Conservation (phyloP, 176 grass and related monocot species). For the Ensete ventricosum region DNA sequence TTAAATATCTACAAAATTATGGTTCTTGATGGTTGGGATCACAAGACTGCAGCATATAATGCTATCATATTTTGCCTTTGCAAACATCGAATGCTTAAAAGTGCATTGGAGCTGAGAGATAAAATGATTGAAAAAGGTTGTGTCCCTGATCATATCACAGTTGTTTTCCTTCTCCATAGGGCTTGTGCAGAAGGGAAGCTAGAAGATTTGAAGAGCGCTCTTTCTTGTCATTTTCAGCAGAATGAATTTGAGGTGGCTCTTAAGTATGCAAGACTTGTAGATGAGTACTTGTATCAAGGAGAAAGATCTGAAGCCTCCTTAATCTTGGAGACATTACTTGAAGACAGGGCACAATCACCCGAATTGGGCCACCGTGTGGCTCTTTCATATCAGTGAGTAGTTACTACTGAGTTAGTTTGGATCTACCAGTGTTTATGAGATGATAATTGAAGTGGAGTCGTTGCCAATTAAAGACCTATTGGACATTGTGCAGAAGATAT, state of each 20-base stretch:
- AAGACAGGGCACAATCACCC: conserved; percentile 16
- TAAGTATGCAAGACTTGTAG: conserved; percentile 35
- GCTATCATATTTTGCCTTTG: conserved; percentile 64
- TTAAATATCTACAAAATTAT: conserved; percentile 48
- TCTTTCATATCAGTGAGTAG: not conserved
- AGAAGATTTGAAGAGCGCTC: conserved; percentile 33
- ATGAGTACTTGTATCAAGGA: conserved; percentile 30
- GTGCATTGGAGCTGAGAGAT: conserved; percentile 54
- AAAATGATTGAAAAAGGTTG: conserved; percentile 47
- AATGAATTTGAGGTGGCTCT: conserved; percentile 42
- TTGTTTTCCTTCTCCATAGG: conserved; percentile 80
- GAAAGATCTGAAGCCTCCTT: conserved; percentile 17
- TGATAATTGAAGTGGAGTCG: too few relatives aligned
- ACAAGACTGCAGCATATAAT: conserved; percentile 53
- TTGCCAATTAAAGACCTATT: too few relatives aligned
- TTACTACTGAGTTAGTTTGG: not conserved
- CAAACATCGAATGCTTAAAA: conserved; percentile 63
- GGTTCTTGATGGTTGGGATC: conserved; percentile 46
- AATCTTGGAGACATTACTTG: conserved; percentile 24
- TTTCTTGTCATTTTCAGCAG: conserved; percentile 41
- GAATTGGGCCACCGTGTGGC: not conserved
- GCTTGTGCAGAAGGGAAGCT: conserved; percentile 58
- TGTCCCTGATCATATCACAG: conserved; percentile 40
- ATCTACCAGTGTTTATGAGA: too few relatives aligned
- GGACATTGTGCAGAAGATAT: too few relatives aligned